phyloP scores from a whole-genome alignment of 306 rosid species.

The Cucumis sativus region Cucumber_9930_V3 NC_026655.2:23301501-23302000 shows the following conservation, averaged over 20 bases:
- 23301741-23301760: too few relatives aligned
- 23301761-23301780: too few relatives aligned
- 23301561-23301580: background rate
- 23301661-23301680: too few relatives aligned
- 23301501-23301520: background rate
- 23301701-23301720: too few relatives aligned
- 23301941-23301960: background rate
- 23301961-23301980: background rate
- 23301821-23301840: background rate
- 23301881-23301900: background rate
- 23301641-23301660: too few relatives aligned
- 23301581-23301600: background rate
- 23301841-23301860: background rate
- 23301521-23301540: background rate
- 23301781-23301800: background rate
- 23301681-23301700: too few relatives aligned
- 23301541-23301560: background rate
- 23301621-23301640: background rate
- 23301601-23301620: background rate
- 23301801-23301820: background rate
- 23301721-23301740: too few relatives aligned
- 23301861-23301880: background rate
- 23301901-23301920: background rate
- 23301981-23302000: slow-evolving; percentile 3
- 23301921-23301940: background rate